Evolutionary conservation across 106 monocot genomes (phyloP).

Genomic region (Gastrodia elata): DNA sequence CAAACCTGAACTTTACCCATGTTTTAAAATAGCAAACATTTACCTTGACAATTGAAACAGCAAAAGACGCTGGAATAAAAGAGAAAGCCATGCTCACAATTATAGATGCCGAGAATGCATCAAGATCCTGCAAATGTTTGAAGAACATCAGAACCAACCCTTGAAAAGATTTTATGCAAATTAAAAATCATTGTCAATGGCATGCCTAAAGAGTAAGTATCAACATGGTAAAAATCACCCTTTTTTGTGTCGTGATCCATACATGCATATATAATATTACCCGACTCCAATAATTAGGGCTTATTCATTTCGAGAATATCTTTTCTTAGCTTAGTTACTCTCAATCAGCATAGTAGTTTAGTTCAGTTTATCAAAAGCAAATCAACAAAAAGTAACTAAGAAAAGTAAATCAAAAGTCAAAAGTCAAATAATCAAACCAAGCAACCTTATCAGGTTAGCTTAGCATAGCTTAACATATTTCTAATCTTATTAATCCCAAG

Average conservation of each 20-base stretch:
- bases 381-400: neutral
- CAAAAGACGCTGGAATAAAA: slow-evolving; percentile 91
- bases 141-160: neutral
- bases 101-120: slow-evolving; percentile 85
- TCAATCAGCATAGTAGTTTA: no score
- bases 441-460: no score
- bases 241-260: neutral
- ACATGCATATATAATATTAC: neutral
- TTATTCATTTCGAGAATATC: no score
- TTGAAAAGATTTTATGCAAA: neutral
- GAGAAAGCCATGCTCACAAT: slow-evolving; percentile 83
- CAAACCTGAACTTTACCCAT: neutral
- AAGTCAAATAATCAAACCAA: no score
- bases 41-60: slow-evolving; percentile 86
- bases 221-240: neutral
- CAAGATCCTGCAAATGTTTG: slow-evolving; percentile 60
- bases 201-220: neutral
- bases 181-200: neutral
- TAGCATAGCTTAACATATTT: no score
- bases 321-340: no score
- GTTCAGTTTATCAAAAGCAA: no score
- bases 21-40: slow-evolving; percentile 11
- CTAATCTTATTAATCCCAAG: no score
- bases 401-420: no score
- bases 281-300: neutral